Base-by-base conservation (phyloP, 2,329 filamentous ascomycete species). In the Venturiaceae sp. region DNA sequence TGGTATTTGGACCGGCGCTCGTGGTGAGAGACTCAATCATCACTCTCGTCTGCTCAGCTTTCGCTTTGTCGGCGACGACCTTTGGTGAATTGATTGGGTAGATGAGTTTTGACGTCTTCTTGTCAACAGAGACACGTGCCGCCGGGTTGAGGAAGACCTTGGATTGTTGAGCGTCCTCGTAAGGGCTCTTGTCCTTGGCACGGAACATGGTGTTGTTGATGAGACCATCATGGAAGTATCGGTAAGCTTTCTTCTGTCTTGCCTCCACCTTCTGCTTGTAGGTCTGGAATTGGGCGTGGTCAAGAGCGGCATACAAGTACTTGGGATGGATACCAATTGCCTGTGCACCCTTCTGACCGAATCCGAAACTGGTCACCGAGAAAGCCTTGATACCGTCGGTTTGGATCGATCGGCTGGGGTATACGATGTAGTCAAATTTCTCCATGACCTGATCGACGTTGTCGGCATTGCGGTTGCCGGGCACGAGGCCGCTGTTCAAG, bases 201-300 rank as follows among this genome's bases (percentile, higher is more conserved):
- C 95, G 91, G 75, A 99, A 99, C 74, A 99, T 83, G 64, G 85
- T 90, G 81, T 99, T 97, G 81, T 95, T 96, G 81, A 97, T 92
- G 72, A 99, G 81, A 63, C 92, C 92, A 67, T 96, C 95, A 79
- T 99, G 95, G 85, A 95, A 96, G 84, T 90, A 97, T 63, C 94
- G 85, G 81, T 99, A 99, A 0, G 94, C 90, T 80, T 92, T 96
- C 90, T 96, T 97, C 75, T 99, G 95, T 63, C 94, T 85, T 39
- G 90, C 86, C 68, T 90, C 87, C 19, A 97, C 90, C 82, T 95
- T 97, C 69, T 79, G 77, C 71, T 86, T 87, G 82, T 99, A 99
- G 59, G 83, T 78, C 60, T 83, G 76, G 75, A 90, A 99, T 55
- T 89, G 87, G 53, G 85, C 78, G 75, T 92, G 83, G 69, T 97